phyloP scores from a whole-genome alignment of 148 eudicot genomes.

The Vaccinium darrowii region DNA sequence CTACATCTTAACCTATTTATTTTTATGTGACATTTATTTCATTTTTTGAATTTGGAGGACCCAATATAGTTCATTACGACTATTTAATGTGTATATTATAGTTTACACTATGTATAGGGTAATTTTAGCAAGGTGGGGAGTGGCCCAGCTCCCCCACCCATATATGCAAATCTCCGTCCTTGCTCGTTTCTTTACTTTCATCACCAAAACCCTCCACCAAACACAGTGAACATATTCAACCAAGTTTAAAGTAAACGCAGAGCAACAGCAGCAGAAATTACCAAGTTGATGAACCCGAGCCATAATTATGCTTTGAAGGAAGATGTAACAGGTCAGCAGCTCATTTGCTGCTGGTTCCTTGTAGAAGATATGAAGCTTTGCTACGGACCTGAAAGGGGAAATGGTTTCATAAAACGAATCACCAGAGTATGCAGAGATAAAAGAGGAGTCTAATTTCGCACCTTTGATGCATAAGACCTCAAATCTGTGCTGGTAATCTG shows the following conservation, averaged over 20 bases:
- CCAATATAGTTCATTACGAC: no score
- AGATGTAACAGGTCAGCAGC: constrained; percentile 2
- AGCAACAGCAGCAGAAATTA: not conserved
- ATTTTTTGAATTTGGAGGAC: no score
- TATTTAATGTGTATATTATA: no score
- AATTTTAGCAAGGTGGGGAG: no score
- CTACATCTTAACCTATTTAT: no score
- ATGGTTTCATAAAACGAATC: not conserved
- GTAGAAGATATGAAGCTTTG: constrained; percentile 80
- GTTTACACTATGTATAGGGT: no score
- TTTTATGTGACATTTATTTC: no score
- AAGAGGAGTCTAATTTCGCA: constrained; percentile 22
- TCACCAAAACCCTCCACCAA: not conserved
- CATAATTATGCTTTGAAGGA: not conserved
- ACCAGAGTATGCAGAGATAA: not conserved
- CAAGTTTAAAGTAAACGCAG: not conserved
- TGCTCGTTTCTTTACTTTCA: no score
- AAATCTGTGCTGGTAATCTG: constrained; percentile 79
- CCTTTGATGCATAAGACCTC: constrained; percentile 85
- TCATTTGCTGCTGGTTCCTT: constrained; percentile 40
- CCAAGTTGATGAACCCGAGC: not conserved
- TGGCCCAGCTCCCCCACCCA: no score
- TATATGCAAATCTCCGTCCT: no score
- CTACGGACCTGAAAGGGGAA: constrained; percentile 65
- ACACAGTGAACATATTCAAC: not conserved